phyloP scores from a whole-genome alignment of 768 basidiomycete genomes.

The Multifurca ochricompacta region DNA sequence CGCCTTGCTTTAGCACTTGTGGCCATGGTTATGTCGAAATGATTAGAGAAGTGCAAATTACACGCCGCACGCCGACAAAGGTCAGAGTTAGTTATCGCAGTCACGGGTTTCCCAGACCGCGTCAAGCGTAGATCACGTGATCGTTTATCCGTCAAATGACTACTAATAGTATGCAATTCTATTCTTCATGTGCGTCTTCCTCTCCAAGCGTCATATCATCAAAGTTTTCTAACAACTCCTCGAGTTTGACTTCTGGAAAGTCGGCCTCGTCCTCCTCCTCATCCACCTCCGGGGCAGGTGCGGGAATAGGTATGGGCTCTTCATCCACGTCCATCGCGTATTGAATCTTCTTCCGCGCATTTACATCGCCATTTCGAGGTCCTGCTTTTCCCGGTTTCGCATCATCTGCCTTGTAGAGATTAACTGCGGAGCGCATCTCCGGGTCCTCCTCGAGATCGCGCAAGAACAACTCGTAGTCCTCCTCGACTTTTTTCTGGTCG shows the following conservation, averaged over 20 bases:
- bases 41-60: not conserved
- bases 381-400: conserved; percentile 39
- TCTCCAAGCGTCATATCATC: conserved; percentile 80
- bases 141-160: not conserved
- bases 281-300: conserved; percentile 27
- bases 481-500: conserved; percentile 87
- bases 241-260: conserved; percentile 80
- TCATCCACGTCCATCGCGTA: conserved; percentile 69
- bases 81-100: too few species aligned
- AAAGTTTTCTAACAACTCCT: conserved; percentile 86
- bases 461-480: conserved; percentile 95
- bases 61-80: not conserved
- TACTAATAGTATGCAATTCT: not conserved
- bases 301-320: conserved; percentile 25
- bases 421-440: conserved; percentile 79
- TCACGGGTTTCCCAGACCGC: not conserved
- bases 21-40: conserved; percentile 3
- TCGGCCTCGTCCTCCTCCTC: conserved; percentile 60
- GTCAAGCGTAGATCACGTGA: conserved; percentile 2
- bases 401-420: conserved; percentile 63
- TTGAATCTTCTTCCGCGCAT: conserved; percentile 38
- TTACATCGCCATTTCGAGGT: conserved; percentile 30
- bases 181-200: conserved; percentile 21
- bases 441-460: conserved; percentile 92
- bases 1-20: conserved; percentile 3